phyloP scores from a whole-genome alignment of 495 filamentous ascomycete species.

The Penicillium goetzii region DNA sequence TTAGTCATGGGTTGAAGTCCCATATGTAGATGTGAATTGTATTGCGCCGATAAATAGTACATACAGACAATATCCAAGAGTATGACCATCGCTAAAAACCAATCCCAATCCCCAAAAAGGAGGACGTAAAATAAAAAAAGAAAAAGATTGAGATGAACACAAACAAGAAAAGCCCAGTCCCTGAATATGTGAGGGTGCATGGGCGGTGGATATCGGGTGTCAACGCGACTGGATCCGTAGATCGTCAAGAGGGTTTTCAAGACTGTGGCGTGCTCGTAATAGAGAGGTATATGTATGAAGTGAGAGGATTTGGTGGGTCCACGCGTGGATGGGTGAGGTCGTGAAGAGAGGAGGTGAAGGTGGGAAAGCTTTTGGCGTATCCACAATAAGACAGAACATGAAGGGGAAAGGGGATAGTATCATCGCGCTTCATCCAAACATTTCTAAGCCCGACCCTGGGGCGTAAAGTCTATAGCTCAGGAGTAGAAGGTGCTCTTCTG shows the following conservation, averaged over 20 bases:
- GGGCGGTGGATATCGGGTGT: not conserved
- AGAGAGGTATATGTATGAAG: not conserved
- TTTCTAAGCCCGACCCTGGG: not conserved
- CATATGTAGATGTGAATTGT: not conserved
- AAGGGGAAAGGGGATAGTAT: not conserved
- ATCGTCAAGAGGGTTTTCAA: not conserved
- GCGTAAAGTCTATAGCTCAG: conserved; percentile 24
- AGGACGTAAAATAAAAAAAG: conserved; percentile 11
- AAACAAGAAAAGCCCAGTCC: conserved; percentile 10
- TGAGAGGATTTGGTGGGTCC: not conserved
- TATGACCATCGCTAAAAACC: conserved; percentile 30
- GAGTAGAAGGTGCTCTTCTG: conserved; percentile 85
- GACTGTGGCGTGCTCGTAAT: conserved; percentile 5
- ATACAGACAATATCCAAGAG: conserved; percentile 15
- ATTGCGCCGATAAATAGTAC: conserved; percentile 7
- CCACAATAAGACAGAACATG: conserved; percentile 7
- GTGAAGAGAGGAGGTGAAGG: conserved; percentile 12
- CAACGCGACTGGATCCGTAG: conserved; percentile 1
- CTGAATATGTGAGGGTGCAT: not conserved
- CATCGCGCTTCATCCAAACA: conserved; percentile 7
- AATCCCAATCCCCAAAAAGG: conserved; percentile 17
- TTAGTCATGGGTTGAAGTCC: not conserved
- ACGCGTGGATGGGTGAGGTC: no score
- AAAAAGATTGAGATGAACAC: conserved; percentile 8
- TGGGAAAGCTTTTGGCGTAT: conserved; percentile 17